Conservation (phyloP, 495 filamentous ascomycete genomes). For the Penicillium manginii region DNA sequence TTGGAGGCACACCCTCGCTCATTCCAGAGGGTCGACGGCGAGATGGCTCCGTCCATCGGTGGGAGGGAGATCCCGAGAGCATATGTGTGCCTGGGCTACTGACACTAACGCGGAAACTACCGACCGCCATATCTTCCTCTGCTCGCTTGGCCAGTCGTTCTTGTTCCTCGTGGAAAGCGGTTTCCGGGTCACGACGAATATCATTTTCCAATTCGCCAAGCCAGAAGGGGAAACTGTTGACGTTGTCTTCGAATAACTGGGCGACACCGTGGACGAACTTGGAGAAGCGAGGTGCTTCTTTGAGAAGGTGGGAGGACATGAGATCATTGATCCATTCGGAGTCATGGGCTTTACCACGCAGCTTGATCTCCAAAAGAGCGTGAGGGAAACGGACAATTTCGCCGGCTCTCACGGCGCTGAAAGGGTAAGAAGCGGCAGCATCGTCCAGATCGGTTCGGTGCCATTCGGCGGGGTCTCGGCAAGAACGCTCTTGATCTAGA, state of each 20-base stretch:
- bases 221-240: slow-evolving; percentile 97
- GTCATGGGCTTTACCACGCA: slow-evolving; percentile 73
- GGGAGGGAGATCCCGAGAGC: slow-evolving; percentile 62
- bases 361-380: slow-evolving; percentile 90
- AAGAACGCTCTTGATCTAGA: slow-evolving; percentile 80
- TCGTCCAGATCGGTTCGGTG: slow-evolving; percentile 90
- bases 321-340: slow-evolving; percentile 89
- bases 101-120: slow-evolving; percentile 70
- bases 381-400: slow-evolving; percentile 93
- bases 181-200: slow-evolving; percentile 88
- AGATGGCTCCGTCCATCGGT: slow-evolving; percentile 27
- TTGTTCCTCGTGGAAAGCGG: slow-evolving; percentile 90
- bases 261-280: slow-evolving; percentile 96
- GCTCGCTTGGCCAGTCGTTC: slow-evolving; percentile 75
- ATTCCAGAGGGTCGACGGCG: slow-evolving; percentile 30
- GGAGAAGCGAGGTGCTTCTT: slow-evolving; percentile 85
- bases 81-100: slow-evolving; percentile 48
- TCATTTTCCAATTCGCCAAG: slow-evolving; percentile 86
- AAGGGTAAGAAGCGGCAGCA: slow-evolving; percentile 80
- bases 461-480: slow-evolving; percentile 86
- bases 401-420: slow-evolving; percentile 79
- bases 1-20: slow-evolving; percentile 17
- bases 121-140: slow-evolving; percentile 86
- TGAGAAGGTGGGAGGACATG: slow-evolving; percentile 89
- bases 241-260: slow-evolving; percentile 89